A percentile compares a stretch with the other conserved stretches of the same genome.
phyloP scores from a whole-genome alignment of 2,329 filamentous ascomycete genomes.

The Atkinsonella texensis region DNA sequence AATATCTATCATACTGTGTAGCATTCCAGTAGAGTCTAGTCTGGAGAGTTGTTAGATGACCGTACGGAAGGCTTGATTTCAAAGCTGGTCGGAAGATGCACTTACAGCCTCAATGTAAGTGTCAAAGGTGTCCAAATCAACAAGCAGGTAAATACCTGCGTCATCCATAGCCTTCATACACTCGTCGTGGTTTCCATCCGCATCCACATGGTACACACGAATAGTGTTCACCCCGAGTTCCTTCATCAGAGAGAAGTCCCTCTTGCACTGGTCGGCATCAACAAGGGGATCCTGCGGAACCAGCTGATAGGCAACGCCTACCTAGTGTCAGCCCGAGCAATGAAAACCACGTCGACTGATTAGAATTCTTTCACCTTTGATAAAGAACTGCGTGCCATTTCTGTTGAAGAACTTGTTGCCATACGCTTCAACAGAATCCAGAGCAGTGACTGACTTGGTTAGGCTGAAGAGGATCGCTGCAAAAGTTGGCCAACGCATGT shows the following conservation, averaged over 20 bases:
- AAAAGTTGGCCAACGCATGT: slow-evolving; percentile 27
- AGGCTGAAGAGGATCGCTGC: slow-evolving; percentile 23
- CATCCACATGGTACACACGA: slow-evolving; percentile 79
- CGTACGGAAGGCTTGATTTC: background rate
- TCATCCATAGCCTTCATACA: slow-evolving; percentile 75
- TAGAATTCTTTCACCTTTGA: slow-evolving; percentile 53
- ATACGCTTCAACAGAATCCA: slow-evolving; percentile 40
- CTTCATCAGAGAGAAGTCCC: slow-evolving; percentile 68
- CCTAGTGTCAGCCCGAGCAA: background rate
- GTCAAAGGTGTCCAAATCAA: slow-evolving; percentile 68
- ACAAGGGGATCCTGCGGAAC: slow-evolving; percentile 59
- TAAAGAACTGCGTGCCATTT: slow-evolving; percentile 70
- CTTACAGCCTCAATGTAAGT: slow-evolving; percentile 55
- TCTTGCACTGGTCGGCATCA: slow-evolving; percentile 61
- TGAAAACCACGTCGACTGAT: background rate
- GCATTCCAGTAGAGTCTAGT: slow-evolving; percentile 57
- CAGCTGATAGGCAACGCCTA: slow-evolving; percentile 64
- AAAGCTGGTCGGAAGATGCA: slow-evolving; percentile 2
- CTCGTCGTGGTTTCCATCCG: slow-evolving; percentile 54
- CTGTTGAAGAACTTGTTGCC: slow-evolving; percentile 80
- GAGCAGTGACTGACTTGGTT: slow-evolving; percentile 22
- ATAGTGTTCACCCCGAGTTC: slow-evolving; percentile 72
- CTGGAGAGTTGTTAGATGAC: slow-evolving; percentile 21
- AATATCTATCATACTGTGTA: slow-evolving; percentile 56
- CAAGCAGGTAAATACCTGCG: slow-evolving; percentile 70